Evolutionary conservation across 345 rosid genomes (phyloP), one percentile per base, ranked within the genome.

Genomic region (Lumnitzera littorea): DNA sequence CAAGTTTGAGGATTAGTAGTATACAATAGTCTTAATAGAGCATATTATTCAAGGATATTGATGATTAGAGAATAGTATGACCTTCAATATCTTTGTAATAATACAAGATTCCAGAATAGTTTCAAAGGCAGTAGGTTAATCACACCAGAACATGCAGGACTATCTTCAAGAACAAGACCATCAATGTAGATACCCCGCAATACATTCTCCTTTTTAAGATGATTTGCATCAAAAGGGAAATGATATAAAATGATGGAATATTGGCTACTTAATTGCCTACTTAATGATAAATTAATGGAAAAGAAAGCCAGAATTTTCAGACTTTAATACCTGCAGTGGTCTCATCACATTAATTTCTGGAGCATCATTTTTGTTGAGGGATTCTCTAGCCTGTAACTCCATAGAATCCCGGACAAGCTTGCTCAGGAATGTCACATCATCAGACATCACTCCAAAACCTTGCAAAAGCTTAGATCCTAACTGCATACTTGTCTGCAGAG

Each of bases 371-470:
- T 69, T 76, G 62, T 13, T 20, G 23, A 73, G 65, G 53, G 72
- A 81, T 29, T 85, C 94, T 75, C 78, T 83, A 62, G 90, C 96
- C 77, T 85, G 94, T 46, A 80, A 63, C 70, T 89, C 98, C 94
- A 89, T 84, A 62, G 98, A 92, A 52, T 87, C 79, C 52, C 96
- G 77, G 48, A 89, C 77, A 46, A 89, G 80, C 72, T 72, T 79
- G 51, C 96, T 74, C 14, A 89, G 74, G 68, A 89, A 85, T 70
- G 84, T 76, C 12, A 92, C 96, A 20, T 92, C 98, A 68, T 92
- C 98, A 43, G 98, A 92, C 98, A 92, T 92, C 66, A 89, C 96
- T 31, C 98, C 98, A 51, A 92, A 78, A 14, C 89, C 94, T 76
- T 74, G 87, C 80, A 92, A 72, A 71, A 92, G 85, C 84, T 79